Evolutionary conservation across 768 basidiomycete species (phyloP).

Genomic region (Russula virescens): DNA sequence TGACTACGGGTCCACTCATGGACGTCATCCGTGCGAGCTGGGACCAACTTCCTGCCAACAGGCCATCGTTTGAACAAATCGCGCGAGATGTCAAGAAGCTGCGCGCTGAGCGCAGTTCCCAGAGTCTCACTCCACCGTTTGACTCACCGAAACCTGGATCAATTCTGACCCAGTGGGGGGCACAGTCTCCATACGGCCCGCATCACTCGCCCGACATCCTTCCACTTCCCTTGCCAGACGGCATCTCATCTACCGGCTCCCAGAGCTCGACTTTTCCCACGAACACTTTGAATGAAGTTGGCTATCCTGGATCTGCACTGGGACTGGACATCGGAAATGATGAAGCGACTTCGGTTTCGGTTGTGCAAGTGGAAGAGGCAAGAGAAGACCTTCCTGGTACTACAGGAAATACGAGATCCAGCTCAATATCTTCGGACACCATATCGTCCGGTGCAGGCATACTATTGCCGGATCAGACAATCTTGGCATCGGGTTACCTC

Average conservation of each 20-base stretch:
- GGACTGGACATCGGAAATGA: background rate
- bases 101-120: constrained; percentile 36
- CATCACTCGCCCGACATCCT: constrained; percentile 30
- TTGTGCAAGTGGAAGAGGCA: background rate
- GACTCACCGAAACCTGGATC: constrained; percentile 32
- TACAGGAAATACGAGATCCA: background rate
- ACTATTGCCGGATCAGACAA: background rate
- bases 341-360: background rate
- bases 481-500: constrained; percentile 31
- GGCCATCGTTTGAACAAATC: constrained; percentile 50
- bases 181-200: constrained; percentile 12
- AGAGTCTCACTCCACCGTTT: constrained; percentile 23
- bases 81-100: constrained; percentile 42
- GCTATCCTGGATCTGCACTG: background rate
- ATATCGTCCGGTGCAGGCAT: constrained; percentile 1
- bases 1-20: constrained; percentile 34
- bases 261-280: background rate
- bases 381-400: background rate
- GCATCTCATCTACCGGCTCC: no score
- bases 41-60: constrained; percentile 44
- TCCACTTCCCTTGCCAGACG: constrained; percentile 23
- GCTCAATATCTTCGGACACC: constrained; percentile 4
- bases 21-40: constrained; percentile 52
- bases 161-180: constrained; percentile 25
- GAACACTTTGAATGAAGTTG: background rate